These are phyloP conservation scores for Fusarium acutatum DNA, from an alignment of 2,329 filamentous ascomycete genomes.

Conservation along the genomic window DNA sequence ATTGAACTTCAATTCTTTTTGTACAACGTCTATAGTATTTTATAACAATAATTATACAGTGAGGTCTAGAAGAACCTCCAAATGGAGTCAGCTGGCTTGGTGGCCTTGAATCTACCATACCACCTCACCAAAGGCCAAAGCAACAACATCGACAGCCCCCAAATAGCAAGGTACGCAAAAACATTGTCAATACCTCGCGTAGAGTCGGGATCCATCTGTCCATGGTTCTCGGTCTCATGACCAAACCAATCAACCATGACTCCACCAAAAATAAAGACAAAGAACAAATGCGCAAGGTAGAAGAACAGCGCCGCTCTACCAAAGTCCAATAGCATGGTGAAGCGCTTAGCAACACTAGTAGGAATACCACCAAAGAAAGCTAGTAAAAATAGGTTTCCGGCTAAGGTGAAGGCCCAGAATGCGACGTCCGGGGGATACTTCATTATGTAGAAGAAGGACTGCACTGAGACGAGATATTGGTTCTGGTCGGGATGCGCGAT, in stretches of 20 bases:
- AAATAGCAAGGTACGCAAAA: slow-evolving; percentile 50
- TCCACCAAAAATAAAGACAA: slow-evolving; percentile 43
- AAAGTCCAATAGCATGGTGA: slow-evolving; percentile 52
- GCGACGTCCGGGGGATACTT: slow-evolving; percentile 59
- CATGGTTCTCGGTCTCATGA: slow-evolving; percentile 41
- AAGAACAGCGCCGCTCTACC: slow-evolving; percentile 59
- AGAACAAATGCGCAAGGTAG: slow-evolving; percentile 51
- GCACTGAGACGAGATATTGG: slow-evolving; percentile 52
- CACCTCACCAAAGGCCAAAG: slow-evolving; percentile 53
- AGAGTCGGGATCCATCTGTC: slow-evolving; percentile 38
- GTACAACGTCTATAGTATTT: background rate
- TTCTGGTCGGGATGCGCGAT: slow-evolving; percentile 43
- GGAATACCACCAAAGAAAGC: slow-evolving; percentile 50
- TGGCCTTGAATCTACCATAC: slow-evolving; percentile 55
- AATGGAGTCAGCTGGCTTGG: slow-evolving; percentile 52
- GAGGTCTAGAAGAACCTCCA: slow-evolving; percentile 55
- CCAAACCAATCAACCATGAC: slow-evolving; percentile 47
- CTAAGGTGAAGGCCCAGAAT: slow-evolving; percentile 54
- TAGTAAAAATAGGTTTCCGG: slow-evolving; percentile 51
- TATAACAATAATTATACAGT: too few species aligned
- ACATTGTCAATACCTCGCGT: slow-evolving; percentile 49
- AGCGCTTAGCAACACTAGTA: slow-evolving; percentile 35
- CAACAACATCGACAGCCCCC: slow-evolving; percentile 46
- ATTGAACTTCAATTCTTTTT: background rate
- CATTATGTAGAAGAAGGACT: slow-evolving; percentile 56